Base-by-base conservation (phyloP, 1,139 yeast species). In the Yamadazyma atmosphaerica region DNA sequence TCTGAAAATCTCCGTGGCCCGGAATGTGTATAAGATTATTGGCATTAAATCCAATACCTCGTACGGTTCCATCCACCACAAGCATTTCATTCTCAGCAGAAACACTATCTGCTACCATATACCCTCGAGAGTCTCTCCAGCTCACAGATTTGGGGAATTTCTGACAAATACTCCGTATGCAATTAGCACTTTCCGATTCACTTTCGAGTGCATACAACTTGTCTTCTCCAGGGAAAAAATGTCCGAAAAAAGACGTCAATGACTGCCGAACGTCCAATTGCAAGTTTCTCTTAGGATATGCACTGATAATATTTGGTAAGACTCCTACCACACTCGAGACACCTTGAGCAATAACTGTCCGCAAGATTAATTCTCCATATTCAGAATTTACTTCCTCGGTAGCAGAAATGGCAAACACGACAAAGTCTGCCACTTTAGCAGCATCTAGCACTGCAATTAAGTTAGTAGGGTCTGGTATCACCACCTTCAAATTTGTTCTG, bases 101-200 rank as follows among this genome's bases (percentile, higher is more conserved):
- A 8, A 65, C 64, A n/a, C 65, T 70, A 49, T 88, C 95, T 1
- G 95, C 94, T 14, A 92, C 74, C 45, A 92, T 40, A 65, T 90
- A 94, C 7, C 96, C 94, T 57, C 98, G 74, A 18, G 82, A 68
- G 51, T 92, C 98, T 65, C 98, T 81, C 98, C 98, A 94, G 27
- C 77, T 76, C 31, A 94, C 72, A 2, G 88, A 81, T 56, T 83
- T 83, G 21, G 98, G 98, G 54, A 82, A 78, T 60, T 83, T 86
- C 55, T 92, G 98, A 55, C 96, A 86, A 28, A 94, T 54, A 2
- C 74, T 69, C 56, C 98, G 77, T 28, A 86, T 69, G 38, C 89
- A 81, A 53, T 85, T 86, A 23, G 75, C 49, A 16, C 86, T 74
- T 48, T 92, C 98, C 2, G 86, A 70, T 14, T 72, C 65, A 34